Conservation (phyloP, 352 stramenopile genomes). For the Phytopythium helicoides region DNA sequence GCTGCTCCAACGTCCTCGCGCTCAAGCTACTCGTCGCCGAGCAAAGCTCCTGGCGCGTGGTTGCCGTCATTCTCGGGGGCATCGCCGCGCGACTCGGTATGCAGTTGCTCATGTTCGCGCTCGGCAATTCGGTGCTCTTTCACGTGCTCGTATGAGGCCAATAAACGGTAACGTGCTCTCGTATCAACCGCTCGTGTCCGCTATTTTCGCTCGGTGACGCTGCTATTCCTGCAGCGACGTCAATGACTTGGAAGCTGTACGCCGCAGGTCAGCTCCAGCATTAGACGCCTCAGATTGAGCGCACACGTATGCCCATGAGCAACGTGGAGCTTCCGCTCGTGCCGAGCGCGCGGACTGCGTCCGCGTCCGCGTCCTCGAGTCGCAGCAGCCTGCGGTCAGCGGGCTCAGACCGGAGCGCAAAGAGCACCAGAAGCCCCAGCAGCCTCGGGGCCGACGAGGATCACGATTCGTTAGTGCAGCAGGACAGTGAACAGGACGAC, state of each 20-base stretch:
- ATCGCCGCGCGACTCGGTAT: constrained; percentile 34
- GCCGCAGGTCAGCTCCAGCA: too few species aligned
- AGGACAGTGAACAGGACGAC: neutral
- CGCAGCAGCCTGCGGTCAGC: constrained; percentile 43
- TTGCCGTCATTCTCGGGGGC: constrained; percentile 36
- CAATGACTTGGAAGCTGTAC: neutral
- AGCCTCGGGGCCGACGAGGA: constrained; percentile 18
- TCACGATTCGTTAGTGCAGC: constrained; percentile 13
- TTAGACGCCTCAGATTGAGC: neutral
- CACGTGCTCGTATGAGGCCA: constrained; percentile 55
- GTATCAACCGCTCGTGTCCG: neutral
- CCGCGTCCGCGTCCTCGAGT: constrained; percentile 35
- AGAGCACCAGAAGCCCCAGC: constrained; percentile 26
- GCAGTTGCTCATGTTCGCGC: constrained; percentile 58
- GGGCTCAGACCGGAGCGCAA: constrained; percentile 35
- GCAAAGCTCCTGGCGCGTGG: constrained; percentile 33
- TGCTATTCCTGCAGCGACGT: neutral
- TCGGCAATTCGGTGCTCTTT: constrained; percentile 76
- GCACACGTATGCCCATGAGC: constrained; percentile 29
- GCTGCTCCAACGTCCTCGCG: constrained; percentile 70
- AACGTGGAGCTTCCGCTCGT: constrained; percentile 53
- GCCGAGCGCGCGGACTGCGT: constrained; percentile 36
- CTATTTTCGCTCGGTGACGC: constrained; percentile 2
- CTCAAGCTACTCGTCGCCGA: constrained; percentile 67
- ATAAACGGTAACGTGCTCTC: neutral